Evolutionary conservation across 495 filamentous ascomycete species (phyloP).

Genomic region (Xylaria venustula): DNA sequence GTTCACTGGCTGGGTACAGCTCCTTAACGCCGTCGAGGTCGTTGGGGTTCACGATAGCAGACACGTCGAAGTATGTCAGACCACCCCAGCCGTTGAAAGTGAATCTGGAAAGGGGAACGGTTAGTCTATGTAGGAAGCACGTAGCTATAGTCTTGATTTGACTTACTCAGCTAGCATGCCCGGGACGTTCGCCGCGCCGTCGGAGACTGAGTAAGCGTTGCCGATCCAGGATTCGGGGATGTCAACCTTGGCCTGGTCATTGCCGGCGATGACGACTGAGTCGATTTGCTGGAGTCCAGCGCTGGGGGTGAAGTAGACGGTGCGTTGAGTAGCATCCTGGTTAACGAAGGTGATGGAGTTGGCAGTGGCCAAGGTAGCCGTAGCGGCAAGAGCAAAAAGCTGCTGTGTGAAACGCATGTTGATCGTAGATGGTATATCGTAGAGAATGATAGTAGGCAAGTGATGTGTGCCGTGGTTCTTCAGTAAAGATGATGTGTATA

Average conservation of each 20-base stretch:
- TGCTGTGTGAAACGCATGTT: slow-evolving; percentile 30
- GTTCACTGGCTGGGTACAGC: slow-evolving; percentile 38
- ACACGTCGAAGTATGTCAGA: slow-evolving; percentile 52
- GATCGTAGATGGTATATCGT: background rate
- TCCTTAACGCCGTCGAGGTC: slow-evolving; percentile 46
- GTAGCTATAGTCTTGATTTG: slow-evolving; percentile 7
- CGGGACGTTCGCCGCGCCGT: slow-evolving; percentile 33
- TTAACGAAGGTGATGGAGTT: slow-evolving; percentile 48
- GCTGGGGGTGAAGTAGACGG: slow-evolving; percentile 42
- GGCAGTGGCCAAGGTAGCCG: slow-evolving; percentile 31
- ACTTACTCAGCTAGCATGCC: slow-evolving; percentile 53
- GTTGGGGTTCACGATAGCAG: slow-evolving; percentile 51
- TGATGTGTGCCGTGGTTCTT: slow-evolving; percentile 9
- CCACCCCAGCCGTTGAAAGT: slow-evolving; percentile 43
- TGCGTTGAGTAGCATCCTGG: slow-evolving; percentile 46
- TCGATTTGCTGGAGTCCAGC: slow-evolving; percentile 21
- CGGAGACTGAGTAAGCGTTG: slow-evolving; percentile 44
- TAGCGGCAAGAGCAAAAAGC: slow-evolving; percentile 24
- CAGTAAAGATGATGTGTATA: background rate
- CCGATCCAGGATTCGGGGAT: slow-evolving; percentile 47
- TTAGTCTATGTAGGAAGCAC: background rate
- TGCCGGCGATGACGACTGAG: slow-evolving; percentile 30
- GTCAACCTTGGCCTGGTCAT: slow-evolving; percentile 24
- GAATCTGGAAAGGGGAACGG: slow-evolving; percentile 14
- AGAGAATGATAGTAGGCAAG: background rate